Base-by-base conservation (phyloP, 306 rosid genomes). In the Ceratonia siliqua region DNA sequence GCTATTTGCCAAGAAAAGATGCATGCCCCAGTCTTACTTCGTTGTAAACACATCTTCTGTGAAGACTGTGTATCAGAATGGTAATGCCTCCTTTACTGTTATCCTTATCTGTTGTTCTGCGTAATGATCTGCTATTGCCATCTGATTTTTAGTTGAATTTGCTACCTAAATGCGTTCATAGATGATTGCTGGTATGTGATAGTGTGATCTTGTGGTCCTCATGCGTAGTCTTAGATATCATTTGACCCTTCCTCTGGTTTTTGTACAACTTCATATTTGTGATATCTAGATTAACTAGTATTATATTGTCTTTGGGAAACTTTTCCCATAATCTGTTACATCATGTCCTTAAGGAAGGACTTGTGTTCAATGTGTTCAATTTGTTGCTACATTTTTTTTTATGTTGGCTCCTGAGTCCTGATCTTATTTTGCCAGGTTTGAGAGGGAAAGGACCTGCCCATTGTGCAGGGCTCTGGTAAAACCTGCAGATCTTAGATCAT, bases 1-100 rank as follows among this genome's bases (percentile, higher is more conserved):
- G 96, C 99, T 36, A 94, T 94, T 86, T 95, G 99, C 85, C 99
- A 95, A 86, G 99, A 95, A 86, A 92, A 95, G 90, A 95, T 95
- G 98, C 98, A 90, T 75, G 86, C 93, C 55, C 99, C 99, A 46
- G 82, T 95, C 77, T 82, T 89, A 50, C 98, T 95, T 62, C 89
- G 93, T 28, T 95, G 99, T 82, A 94, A 94, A 79, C 99, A 94
- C 90, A 87, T 94, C 68, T 94, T 94, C 81, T 94, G 99, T 28
- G 97, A 95, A 87, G 99, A 95, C 73, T 95, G 99, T 61, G 99
- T 92, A 66, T 95, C 97, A 61, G 99, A 95, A 73, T 95, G 99
- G 99, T 92, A 56, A 83, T 92, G 27, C 49, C 63, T 55, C 39
- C 41, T 74, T 56, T 75, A 43, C 66, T 71, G 70, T 66, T 79